These are phyloP conservation scores for Hibiscus syriacus DNA, from an alignment of 345 rosid species.

Conservation along the genomic window DNA sequence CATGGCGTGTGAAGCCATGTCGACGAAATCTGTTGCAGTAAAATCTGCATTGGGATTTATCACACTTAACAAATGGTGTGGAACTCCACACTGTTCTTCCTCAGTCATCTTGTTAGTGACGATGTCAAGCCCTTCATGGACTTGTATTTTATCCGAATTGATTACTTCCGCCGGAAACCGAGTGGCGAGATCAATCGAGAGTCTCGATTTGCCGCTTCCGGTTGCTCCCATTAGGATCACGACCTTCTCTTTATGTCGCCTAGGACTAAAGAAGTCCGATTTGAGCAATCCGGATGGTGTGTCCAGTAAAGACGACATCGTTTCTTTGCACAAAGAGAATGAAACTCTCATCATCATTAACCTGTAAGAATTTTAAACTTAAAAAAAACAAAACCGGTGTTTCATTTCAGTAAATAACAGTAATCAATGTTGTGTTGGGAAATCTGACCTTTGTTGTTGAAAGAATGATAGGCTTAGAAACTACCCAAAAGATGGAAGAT, in stretches of 20 bases:
- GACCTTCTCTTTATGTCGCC: conserved; percentile 44
- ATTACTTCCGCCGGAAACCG: conserved; percentile 58
- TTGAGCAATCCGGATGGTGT: conserved; percentile 11
- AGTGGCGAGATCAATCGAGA: conserved; percentile 66
- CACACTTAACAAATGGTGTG: conserved; percentile 68
- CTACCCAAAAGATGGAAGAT: neutral
- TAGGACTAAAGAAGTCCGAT: conserved; percentile 16
- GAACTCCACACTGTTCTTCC: conserved; percentile 51
- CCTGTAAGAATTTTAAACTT: neutral
- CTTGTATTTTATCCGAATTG: conserved; percentile 76
- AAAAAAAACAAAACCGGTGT: neutral
- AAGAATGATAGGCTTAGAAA: neutral
- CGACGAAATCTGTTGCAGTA: conserved; percentile 38
- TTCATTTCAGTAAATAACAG: neutral
- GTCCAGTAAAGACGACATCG: conserved; percentile 16
- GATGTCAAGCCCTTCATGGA: conserved; percentile 46
- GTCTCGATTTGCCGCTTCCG: conserved; percentile 79
- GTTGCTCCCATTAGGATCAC: conserved; percentile 71
- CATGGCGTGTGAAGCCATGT: conserved; percentile 33
- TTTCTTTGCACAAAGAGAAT: conserved; percentile 14
- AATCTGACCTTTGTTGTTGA: neutral
- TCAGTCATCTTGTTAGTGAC: conserved; percentile 48
- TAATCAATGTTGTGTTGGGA: neutral
- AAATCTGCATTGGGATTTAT: conserved; percentile 36
- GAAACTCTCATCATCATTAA: conserved; percentile 14